Base-by-base conservation (phyloP, 345 rosid species). In the Diplotaxis tenuifolia region DNA sequence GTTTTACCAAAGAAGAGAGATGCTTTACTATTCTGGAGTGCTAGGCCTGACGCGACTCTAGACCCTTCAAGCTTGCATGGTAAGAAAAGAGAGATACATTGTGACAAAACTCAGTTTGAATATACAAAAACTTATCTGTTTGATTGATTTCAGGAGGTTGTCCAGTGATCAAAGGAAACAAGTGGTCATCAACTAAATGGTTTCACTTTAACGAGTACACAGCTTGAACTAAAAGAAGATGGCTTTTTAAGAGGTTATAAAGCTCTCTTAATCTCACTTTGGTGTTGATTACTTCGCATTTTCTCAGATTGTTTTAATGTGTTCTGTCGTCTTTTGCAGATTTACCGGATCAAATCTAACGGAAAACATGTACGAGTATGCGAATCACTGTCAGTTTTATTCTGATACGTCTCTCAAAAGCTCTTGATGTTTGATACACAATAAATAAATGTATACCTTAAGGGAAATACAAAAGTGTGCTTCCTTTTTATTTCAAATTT, bases 161-260 rank as follows among this genome's bases (percentile, higher is more conserved):
- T 75, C 86, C 94, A 29, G 95, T 94, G 78, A 89, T 94, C 64
- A 84, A 70, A 79, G 98, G 98, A 65, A 87, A 86, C 79, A 91
- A 94, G 71, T 94, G 98, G 98, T 91, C 98, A 65, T 86, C 96
- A 18, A 94, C 98, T 32, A 93, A 93, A 75, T 93, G 98, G 98
- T 70, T 93, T 64, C 94, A 87, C 11, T 84, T 91, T 62, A 83
- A 80, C 12, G 91, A 93, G 81, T 89, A 85, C 76, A 72, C 71
- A 61, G 75, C 47, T 73, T 89, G 65, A 84, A 55, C 9, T 14
- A 18, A 29, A 1, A 15, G 0, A 16, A n/a, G 7, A 23, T 58
- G 10, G 67, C 40, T 60, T 52, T 47, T 50, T 18, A 55, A 52
- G 54, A 68, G 58, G 69, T 75, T 42, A 25, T 25, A 14, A 68